These are phyloP conservation scores for Naegleria gruberi DNA, from an alignment of 208 protist genomes.

Conservation along the genomic window DNA sequence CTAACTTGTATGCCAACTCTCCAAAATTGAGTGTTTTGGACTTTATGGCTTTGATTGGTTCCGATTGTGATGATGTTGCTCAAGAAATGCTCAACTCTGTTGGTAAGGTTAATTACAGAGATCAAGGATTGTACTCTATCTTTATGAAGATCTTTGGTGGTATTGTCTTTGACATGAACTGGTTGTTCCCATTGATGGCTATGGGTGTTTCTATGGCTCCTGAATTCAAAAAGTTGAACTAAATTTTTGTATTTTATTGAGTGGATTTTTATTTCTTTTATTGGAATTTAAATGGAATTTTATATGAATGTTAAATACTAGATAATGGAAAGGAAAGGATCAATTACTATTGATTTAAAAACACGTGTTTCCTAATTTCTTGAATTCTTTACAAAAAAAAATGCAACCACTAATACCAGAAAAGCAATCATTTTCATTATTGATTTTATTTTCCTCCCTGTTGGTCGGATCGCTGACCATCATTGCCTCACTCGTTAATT, in stretches of 20 bases:
- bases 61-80: not conserved
- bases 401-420: too few species aligned
- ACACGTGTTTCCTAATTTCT: too few species aligned
- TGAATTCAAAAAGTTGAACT: not conserved
- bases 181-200: not conserved
- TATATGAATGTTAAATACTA: too few species aligned
- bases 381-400: too few species aligned
- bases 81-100: not conserved
- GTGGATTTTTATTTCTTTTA: too few species aligned
- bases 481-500: not conserved
- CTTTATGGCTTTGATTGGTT: not conserved
- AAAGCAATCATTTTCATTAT: too few species aligned
- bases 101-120: not conserved
- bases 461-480: not conserved
- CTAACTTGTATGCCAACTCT: slow-evolving; percentile 5
- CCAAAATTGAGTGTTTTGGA: not conserved
- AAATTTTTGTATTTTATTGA: not conserved
- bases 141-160: slow-evolving; percentile 22
- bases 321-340: too few species aligned
- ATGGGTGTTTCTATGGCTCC: not conserved
- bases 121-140: slow-evolving; percentile 18
- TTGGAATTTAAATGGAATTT: too few species aligned
- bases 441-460: not conserved
- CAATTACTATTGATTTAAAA: too few species aligned
- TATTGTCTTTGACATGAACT: not conserved